Evolutionary conservation across 2,329 filamentous ascomycete species (phyloP).

Genomic region (Penicillium decumbens): DNA sequence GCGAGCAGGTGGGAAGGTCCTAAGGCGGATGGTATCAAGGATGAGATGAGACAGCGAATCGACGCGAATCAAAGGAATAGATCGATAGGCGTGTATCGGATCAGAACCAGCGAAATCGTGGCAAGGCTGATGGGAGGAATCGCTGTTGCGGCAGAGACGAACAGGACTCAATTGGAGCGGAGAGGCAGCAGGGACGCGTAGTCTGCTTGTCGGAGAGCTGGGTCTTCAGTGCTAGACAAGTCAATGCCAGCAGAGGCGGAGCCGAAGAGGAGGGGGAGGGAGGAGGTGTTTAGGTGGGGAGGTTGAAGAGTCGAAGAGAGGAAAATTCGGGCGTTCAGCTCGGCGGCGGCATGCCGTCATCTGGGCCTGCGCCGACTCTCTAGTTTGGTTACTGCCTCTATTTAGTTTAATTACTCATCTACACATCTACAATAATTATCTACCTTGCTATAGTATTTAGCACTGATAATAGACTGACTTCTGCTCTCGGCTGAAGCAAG

Average conservation of each 20-base stretch:
- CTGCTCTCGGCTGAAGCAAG: neutral
- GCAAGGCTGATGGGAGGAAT: neutral
- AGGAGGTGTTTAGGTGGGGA: conserved; percentile 21
- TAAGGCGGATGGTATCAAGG: neutral
- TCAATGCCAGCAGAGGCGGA: conserved; percentile 46
- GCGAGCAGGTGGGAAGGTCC: neutral
- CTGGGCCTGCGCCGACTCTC: neutral
- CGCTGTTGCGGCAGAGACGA: neutral
- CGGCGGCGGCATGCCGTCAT: conserved; percentile 28
- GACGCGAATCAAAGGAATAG: neutral
- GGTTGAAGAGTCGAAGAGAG: conserved; percentile 19
- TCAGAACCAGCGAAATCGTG: conserved; percentile 3
- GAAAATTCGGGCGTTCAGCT: conserved; percentile 27
- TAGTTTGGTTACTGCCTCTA: neutral
- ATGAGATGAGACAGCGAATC: neutral
- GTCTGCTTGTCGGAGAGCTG: conserved; percentile 19
- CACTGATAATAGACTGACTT: too few species aligned
- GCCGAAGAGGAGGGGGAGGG: conserved; percentile 26
- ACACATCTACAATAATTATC: too few species aligned
- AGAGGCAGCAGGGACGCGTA: conserved; percentile 5
- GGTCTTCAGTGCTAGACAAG: conserved; percentile 47
- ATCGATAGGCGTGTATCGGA: neutral
- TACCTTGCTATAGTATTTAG: too few species aligned
- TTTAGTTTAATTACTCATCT: neutral
- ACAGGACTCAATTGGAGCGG: conserved; percentile 15